These are phyloP conservation scores for Claviceps pusilla DNA, from an alignment of 2,329 filamentous ascomycete genomes.

Conservation along the genomic window DNA sequence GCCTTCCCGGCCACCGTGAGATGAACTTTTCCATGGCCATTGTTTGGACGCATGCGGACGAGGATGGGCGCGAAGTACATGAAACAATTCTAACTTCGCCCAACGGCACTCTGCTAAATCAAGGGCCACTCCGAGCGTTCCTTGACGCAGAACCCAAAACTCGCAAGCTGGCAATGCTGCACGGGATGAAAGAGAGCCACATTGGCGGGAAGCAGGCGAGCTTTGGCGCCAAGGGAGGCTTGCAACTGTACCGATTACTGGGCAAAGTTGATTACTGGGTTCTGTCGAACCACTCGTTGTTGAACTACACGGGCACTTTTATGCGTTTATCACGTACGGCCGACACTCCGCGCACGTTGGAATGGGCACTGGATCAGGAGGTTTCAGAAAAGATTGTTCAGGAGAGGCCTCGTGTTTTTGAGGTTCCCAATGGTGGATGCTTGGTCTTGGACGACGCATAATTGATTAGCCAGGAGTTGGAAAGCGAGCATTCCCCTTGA, in stretches of 20 bases:
- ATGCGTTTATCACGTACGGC: constrained; percentile 6
- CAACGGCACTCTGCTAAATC: constrained; percentile 3
- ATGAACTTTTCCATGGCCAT: constrained; percentile 6
- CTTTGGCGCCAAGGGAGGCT: constrained; percentile 3
- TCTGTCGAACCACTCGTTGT: constrained; percentile 2
- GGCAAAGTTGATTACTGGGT: constrained; percentile 5
- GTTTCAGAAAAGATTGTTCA: not conserved
- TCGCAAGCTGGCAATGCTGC: constrained; percentile 5
- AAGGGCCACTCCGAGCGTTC: constrained; percentile 4
- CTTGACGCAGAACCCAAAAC: constrained; percentile 4
- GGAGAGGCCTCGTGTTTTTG: not conserved
- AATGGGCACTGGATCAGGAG: constrained; percentile 7
- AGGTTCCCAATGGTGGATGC: constrained; percentile 4
- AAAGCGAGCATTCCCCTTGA: not conserved
- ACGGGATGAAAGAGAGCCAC: constrained; percentile 6
- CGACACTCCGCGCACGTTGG: constrained; percentile 4
- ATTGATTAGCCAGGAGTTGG: not conserved
- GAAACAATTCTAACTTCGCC: constrained; percentile 5
- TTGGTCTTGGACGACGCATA: constrained; percentile 5
- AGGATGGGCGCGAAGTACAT: constrained; percentile 1
- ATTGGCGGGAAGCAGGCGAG: constrained; percentile 6
- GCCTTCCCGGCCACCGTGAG: constrained; percentile 6
- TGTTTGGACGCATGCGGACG: constrained; percentile 5
- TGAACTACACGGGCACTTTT: constrained; percentile 5
- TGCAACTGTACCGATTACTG: constrained; percentile 4